A percentile compares a stretch with the other conserved stretches of the same genome.
Evolutionary conservation across 768 basidiomycete species (phyloP).

Genomic region (Lenzites betulinus): DNA sequence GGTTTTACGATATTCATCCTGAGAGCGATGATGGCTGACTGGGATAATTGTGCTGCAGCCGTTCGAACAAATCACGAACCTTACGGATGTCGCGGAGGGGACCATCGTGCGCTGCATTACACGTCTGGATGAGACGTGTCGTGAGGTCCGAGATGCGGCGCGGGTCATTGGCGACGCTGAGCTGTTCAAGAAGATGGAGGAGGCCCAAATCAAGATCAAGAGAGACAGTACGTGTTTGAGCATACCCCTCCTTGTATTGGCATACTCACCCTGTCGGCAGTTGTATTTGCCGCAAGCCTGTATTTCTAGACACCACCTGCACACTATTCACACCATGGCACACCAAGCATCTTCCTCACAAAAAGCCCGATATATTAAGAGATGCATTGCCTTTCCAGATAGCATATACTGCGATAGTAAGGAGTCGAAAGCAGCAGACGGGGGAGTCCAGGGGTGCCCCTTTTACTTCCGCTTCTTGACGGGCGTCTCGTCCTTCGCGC

Average conservation of each 20-base stretch:
- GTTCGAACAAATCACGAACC: slow-evolving; percentile 88
- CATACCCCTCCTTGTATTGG: too few species aligned
- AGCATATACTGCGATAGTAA: slow-evolving; percentile 17
- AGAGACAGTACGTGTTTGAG: slow-evolving; percentile 96
- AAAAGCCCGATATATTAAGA: slow-evolving; percentile 27
- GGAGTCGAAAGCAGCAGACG: slow-evolving; percentile 14
- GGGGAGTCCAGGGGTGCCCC: slow-evolving; percentile 1
- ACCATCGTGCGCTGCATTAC: slow-evolving; percentile 97
- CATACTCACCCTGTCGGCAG: slow-evolving; percentile 38
- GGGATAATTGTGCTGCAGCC: slow-evolving; percentile 54
- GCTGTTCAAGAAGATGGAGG: slow-evolving; percentile 97
- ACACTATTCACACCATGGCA: background rate
- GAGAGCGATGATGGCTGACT: background rate
- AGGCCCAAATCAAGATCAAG: slow-evolving; percentile 90
- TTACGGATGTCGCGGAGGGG: slow-evolving; percentile 96
- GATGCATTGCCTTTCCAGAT: slow-evolving; percentile 22
- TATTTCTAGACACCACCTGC: slow-evolving; percentile 60
- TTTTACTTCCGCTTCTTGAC: slow-evolving; percentile 77
- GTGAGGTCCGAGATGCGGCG: slow-evolving; percentile 96
- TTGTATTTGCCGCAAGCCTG: slow-evolving; percentile 85
- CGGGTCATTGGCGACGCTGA: slow-evolving; percentile 96
- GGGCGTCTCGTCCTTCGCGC: slow-evolving; percentile 66
- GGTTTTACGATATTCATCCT: background rate
- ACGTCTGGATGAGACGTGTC: slow-evolving; percentile 92
- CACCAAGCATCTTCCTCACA: slow-evolving; percentile 16